These are phyloP conservation scores for Diaporthe citrichinensis DNA, from an alignment of 2,329 filamentous ascomycete genomes.

Conservation along the genomic window DNA sequence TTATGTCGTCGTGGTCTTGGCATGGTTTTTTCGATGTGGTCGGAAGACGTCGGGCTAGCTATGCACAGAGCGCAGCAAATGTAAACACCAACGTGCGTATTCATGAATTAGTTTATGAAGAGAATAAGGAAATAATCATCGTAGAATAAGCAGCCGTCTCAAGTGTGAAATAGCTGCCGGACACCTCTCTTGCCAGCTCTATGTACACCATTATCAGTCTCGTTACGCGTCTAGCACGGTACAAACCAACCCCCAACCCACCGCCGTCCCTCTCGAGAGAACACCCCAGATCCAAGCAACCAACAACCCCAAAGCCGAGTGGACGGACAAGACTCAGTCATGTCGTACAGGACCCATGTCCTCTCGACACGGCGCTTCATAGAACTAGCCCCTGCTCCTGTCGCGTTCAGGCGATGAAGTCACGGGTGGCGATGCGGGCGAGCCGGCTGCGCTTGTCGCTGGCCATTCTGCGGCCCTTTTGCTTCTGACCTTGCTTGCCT, in stretches of 20 bases:
- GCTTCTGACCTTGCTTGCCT: background rate
- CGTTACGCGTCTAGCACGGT: slow-evolving; percentile 31
- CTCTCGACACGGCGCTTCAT: slow-evolving; percentile 18
- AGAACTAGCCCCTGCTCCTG: background rate
- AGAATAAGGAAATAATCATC: slow-evolving; percentile 33
- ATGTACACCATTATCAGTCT: slow-evolving; percentile 36
- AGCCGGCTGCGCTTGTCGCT: slow-evolving; percentile 34
- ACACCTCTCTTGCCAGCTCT: slow-evolving; percentile 28
- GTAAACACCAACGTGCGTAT: background rate
- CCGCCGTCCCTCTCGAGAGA: background rate
- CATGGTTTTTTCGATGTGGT: background rate
- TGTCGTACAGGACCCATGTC: slow-evolving; percentile 11
- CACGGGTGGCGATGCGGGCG: slow-evolving; percentile 16
- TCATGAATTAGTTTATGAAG: slow-evolving; percentile 29
- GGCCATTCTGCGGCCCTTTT: background rate
- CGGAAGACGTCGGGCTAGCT: background rate
- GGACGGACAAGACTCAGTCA: slow-evolving; percentile 16
- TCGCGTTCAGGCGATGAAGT: slow-evolving; percentile 33
- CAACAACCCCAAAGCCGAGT: slow-evolving; percentile 1
- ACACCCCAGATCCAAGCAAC: background rate
- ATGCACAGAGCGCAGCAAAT: too few relatives aligned
- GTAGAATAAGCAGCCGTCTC: slow-evolving; percentile 37
- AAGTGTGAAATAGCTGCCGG: slow-evolving; percentile 32
- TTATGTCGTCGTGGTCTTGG: background rate
- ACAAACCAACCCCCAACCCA: slow-evolving; percentile 7